Base-by-base conservation (phyloP, 331 rosid genomes). In the Quercus phellos region DNA sequence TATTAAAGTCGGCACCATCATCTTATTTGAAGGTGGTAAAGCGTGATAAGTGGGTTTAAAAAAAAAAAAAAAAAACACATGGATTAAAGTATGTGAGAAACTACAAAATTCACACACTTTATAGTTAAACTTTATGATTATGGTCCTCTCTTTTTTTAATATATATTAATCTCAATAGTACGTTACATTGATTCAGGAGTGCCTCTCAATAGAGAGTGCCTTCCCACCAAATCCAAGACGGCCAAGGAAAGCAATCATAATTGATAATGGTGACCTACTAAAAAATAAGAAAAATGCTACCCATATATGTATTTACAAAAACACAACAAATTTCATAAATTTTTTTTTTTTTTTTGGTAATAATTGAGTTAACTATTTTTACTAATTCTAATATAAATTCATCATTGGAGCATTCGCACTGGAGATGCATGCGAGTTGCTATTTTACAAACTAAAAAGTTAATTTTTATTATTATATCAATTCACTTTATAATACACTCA, bases 191-290 rank as follows among this genome's bases (percentile, higher is more conserved):
- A 30, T 70, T 38, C 43, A 79, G 54, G 55, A n/a, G 81, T 78
- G 67, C 71, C 72, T 67, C 72, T 79, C 79, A 53, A 9, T 70
- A 55, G 69, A 83, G 55, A 17, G 55, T 18, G 73, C 46, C 72
- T 70, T 17, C 3, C 61, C 70, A 73, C 74, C 80, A 60, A 53
- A 77, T 61, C n/a, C 4, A 61, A 30, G 43, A 61, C 75, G 77
- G 77, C 71, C 42, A 81, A 80, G 80, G 76, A 72, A 70, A 77
- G 85, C 76, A 81, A 84, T 30, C 78, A 51, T 84, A 17, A 80
- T 51, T 77, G 56, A n/a, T 3, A 2, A 9, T 3, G 42, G 50
- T 54, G 17, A 42, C 30, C 22, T 9, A 3, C 58, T 10, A 16
- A 1, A 56, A 6, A 6, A 29, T 13, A 8, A 27, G 42, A 29